A percentile compares a stretch with the other conserved stretches of the same genome.
phyloP scores from a whole-genome alignment of 805 yeast genomes.

The Metschnikowia baotianmanensis region DNA sequence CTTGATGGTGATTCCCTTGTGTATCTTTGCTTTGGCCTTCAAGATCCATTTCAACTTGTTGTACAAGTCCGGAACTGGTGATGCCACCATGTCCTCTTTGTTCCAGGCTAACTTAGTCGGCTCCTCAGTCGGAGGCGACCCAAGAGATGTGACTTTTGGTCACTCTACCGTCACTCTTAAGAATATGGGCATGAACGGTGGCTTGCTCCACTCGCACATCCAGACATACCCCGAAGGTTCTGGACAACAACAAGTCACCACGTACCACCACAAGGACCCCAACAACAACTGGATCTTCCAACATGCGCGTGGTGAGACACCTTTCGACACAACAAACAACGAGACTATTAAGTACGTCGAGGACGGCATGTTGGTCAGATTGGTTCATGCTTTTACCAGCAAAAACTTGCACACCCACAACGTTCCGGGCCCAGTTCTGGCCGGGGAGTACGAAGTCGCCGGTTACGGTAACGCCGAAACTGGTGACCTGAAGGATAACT shows the following conservation, averaged over 20 bases:
- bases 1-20: slow-evolving; percentile 62
- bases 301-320: slow-evolving; percentile 41
- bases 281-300: slow-evolving; percentile 48
- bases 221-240: slow-evolving; percentile 48
- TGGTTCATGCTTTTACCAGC: slow-evolving; percentile 60
- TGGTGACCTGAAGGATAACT: slow-evolving; percentile 75
- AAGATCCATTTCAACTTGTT: slow-evolving; percentile 74
- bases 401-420: slow-evolving; percentile 73
- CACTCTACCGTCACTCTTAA: slow-evolving; percentile 42
- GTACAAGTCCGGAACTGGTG: slow-evolving; percentile 78
- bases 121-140: slow-evolving; percentile 62
- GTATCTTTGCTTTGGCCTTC: slow-evolving; percentile 63
- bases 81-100: slow-evolving; percentile 72
- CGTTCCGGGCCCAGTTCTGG: slow-evolving; percentile 59
- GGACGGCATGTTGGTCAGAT: slow-evolving; percentile 61
- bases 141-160: slow-evolving; percentile 64
- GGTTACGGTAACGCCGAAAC: slow-evolving; percentile 64
- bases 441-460: slow-evolving; percentile 59
- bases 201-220: slow-evolving; percentile 46
- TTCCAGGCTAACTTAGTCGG: slow-evolving; percentile 77
- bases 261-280: slow-evolving; percentile 45
- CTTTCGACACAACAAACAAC: slow-evolving; percentile 32
- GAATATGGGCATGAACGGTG: slow-evolving; percentile 44
- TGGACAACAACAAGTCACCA: slow-evolving; percentile 47
- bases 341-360: slow-evolving; percentile 38